Percentiles rank a stretch among this genome's conserved stretches.
Evolutionary conservation across 305 asterid species (phyloP).

Genomic region (Plantago lanceolata): DNA sequence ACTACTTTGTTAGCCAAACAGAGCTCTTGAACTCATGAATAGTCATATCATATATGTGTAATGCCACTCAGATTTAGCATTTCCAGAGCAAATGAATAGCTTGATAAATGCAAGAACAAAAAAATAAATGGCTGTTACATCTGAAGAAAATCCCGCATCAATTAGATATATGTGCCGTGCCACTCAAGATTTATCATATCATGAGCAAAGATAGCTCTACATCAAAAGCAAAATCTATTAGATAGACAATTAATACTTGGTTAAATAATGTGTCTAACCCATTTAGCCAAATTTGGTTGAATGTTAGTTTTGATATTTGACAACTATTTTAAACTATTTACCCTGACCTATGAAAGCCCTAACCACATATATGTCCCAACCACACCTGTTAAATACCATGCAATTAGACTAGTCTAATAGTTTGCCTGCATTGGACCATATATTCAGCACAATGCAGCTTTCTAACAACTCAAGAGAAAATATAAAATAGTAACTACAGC

Average conservation of each 20-base stretch:
- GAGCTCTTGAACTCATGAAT: too few relatives aligned
- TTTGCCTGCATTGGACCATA: not conserved
- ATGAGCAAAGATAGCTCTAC: not conserved
- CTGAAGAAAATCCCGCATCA: not conserved
- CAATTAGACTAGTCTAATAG: not conserved
- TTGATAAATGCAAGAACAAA: not conserved
- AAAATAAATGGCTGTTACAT: not conserved
- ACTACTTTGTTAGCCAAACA: too few relatives aligned
- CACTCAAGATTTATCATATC: not conserved
- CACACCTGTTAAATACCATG: too few relatives aligned
- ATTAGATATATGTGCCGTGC: not conserved
- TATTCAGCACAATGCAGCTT: not conserved
- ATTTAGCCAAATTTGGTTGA: not conserved
- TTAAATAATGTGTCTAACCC: not conserved
- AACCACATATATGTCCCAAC: not conserved
- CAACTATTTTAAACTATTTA: not conserved
- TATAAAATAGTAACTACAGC: too few relatives aligned
- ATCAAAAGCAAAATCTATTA: not conserved
- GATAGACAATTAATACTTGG: not conserved
- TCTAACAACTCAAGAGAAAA: not conserved
- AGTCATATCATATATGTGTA: not conserved
- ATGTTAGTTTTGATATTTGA: not conserved
- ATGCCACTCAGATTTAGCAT: not conserved
- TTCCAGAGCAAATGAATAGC: not conserved
- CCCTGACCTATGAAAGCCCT: not conserved